Conservation (phyloP, 1,284 basidiomycete species). For the Ceratobasidium sp. region DNA sequence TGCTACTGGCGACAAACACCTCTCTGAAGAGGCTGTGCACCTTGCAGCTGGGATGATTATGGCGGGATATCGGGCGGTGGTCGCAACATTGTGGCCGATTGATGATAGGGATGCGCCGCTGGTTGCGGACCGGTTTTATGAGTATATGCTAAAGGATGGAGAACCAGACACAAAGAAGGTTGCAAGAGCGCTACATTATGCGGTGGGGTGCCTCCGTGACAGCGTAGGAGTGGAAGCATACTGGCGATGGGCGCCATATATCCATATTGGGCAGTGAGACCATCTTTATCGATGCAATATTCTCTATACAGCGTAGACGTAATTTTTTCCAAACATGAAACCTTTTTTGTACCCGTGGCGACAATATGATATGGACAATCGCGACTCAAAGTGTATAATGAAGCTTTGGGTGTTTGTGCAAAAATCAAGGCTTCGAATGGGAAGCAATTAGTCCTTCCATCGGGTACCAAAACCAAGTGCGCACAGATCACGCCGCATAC, state of each 20-base stretch:
- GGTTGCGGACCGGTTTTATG: conserved; percentile 26
- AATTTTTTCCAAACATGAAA: no score
- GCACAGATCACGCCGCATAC: no score
- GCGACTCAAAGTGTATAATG: no score
- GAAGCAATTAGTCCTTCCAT: no score
- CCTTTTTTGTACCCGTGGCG: no score
- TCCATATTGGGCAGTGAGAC: conserved; percentile 13
- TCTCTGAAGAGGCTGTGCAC: conserved; percentile 38
- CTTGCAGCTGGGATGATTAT: conserved; percentile 42
- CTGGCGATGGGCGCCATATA: conserved; percentile 4
- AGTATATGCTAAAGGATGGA: conserved; percentile 10
- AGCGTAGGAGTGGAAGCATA: not conserved
- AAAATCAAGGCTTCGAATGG: no score
- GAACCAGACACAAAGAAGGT: not conserved
- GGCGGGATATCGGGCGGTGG: conserved; percentile 29
- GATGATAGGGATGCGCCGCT: conserved; percentile 20
- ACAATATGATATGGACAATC: no score
- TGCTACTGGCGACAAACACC: conserved; percentile 16
- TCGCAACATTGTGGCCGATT: conserved; percentile 39
- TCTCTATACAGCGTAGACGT: no score
- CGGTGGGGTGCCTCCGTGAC: not conserved
- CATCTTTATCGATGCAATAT: no score
- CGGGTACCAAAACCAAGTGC: no score
- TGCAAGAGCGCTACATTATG: conserved; percentile 18
- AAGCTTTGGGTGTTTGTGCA: no score